phyloP scores from a whole-genome alignment of 257 asterid genomes.

The Salvia miltiorrhiza region DNA sequence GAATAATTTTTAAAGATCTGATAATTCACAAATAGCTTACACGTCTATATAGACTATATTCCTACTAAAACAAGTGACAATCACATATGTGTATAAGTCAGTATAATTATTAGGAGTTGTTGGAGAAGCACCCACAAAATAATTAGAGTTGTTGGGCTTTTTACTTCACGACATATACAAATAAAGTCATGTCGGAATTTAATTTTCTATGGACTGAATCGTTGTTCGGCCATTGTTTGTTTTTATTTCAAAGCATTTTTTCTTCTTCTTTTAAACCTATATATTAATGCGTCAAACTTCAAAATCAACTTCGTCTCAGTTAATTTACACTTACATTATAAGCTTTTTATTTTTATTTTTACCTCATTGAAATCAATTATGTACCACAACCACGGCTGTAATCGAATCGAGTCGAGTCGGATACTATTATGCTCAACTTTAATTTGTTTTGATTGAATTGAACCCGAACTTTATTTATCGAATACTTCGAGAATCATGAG shows the following conservation, averaged over 20 bases:
- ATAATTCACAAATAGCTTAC: too few relatives aligned
- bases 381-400: too few relatives aligned
- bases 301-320: neutral
- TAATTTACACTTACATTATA: neutral
- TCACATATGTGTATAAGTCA: neutral
- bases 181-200: neutral
- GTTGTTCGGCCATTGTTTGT: neutral
- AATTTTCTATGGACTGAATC: neutral
- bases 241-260: neutral
- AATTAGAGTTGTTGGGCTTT: conserved; percentile 5
- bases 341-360: too few relatives aligned
- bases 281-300: neutral
- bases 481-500: too few relatives aligned
- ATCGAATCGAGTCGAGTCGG: too few relatives aligned
- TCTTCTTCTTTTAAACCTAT: neutral
- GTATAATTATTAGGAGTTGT: neutral
- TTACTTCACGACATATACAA: neutral
- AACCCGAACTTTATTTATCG: too few relatives aligned
- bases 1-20: too few relatives aligned
- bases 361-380: too few relatives aligned
- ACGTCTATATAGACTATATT: too few relatives aligned
- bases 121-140: conserved; percentile 1
- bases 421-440: too few relatives aligned
- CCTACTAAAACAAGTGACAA: neutral
- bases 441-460: too few relatives aligned